Evolutionary conservation across 345 rosid species (phyloP), one percentile per base, ranked within the genome.

Genomic region (Eucalyptus curtisii): DNA sequence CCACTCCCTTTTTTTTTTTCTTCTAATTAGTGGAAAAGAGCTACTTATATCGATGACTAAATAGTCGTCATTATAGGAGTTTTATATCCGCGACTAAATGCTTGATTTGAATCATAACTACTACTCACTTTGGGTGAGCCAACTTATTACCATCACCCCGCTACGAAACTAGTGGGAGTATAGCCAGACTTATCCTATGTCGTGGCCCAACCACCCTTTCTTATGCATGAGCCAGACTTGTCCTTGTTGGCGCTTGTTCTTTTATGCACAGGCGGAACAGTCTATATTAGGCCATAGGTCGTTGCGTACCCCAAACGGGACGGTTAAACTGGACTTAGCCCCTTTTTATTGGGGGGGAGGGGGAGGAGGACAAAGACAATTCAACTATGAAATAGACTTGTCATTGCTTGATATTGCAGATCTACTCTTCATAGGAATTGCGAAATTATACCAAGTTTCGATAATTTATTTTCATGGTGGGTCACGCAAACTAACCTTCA

Each of bases 71-170:
- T 6, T 5, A 1, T 17, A 17, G 7, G 80, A 16, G 13, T 33
- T 68, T 8, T 42, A 8, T 68, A 31, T 68, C 2, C 13, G 0
- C 6, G 5, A 71, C 2, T 0, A 76, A 76, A 76, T 40, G 47
- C 11, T 64, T 13, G 14, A 76, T 2, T 19, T 76, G 7, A 37
- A 37, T 13, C 2, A 6, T 76, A 71, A 20, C 8, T 37, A 71
- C 13, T 10, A 8, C 14, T 37, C 5, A 10, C 37, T 68, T 31
- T 33, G 22, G 8, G 79, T 3, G 2, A 66, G 22, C 42, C 3
- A 61, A 30, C 11, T 14, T 33, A 6, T 37, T 37, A 37, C 7
- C 8, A 0, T 33, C 25, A 19, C 25, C 4, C 45, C 7, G 4
- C 44, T 25, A 71, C 2, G 45, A 12, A 13, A 71, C 13, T 2